Conservation (phyloP, 1,139 yeast genomes). For the Saccharomyces pastorianus region DNA sequence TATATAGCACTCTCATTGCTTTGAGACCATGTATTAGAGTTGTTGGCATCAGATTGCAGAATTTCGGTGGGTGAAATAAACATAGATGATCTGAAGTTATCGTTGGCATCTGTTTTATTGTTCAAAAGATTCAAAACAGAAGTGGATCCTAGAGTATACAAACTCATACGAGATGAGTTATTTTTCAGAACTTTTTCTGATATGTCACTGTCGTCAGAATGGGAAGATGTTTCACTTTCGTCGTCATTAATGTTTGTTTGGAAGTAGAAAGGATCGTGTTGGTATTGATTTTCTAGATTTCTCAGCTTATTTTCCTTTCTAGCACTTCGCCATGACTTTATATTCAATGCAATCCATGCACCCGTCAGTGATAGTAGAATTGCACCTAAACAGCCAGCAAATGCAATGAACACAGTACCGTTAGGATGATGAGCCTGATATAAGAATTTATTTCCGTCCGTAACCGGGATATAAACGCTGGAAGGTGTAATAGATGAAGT, state of each 20-base stretch:
- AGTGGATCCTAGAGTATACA: slow-evolving; percentile 20
- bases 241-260: slow-evolving; percentile 7
- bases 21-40: slow-evolving; percentile 1
- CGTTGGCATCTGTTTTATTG: slow-evolving; percentile 1
- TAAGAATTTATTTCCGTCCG: slow-evolving; percentile 48
- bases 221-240: slow-evolving; percentile 5
- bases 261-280: slow-evolving; percentile 17
- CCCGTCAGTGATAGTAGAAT: slow-evolving; percentile 9
- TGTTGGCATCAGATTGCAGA: slow-evolving; percentile 12
- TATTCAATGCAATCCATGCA: slow-evolving; percentile 13
- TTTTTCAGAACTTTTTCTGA: slow-evolving; percentile 18
- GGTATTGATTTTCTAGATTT: slow-evolving; percentile 14
- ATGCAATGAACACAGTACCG: slow-evolving; percentile 71
- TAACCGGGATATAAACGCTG: slow-evolving; percentile 10
- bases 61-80: slow-evolving; percentile 35
- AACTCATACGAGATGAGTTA: slow-evolving; percentile 15
- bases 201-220: slow-evolving; percentile 15
- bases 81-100: slow-evolving; percentile 25
- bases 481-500: slow-evolving; percentile 3
- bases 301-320: slow-evolving; percentile 17
- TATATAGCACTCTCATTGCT: slow-evolving; percentile 3
- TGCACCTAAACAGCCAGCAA: slow-evolving; percentile 52
- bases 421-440: slow-evolving; percentile 41
- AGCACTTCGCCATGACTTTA: slow-evolving; percentile 22
- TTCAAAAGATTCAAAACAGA: slow-evolving; percentile 10